Conservation (phyloP, 352 stramenopile genomes). For the Phytophthora kernoviae region DNA sequence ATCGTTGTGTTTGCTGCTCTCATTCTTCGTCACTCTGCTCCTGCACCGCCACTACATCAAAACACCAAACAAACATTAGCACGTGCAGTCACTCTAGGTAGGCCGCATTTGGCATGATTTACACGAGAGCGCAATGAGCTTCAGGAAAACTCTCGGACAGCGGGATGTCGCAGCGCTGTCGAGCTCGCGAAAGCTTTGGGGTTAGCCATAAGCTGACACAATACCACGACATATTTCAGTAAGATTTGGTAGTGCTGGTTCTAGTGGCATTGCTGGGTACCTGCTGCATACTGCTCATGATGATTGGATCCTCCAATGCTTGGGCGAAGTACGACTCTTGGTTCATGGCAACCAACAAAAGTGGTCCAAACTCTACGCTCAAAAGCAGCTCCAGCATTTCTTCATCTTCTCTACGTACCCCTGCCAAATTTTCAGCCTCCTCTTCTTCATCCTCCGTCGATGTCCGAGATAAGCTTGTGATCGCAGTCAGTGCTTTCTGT, state of each 20-base stretch:
- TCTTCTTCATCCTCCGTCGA: conserved; percentile 26
- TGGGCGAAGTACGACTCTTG: conserved; percentile 60
- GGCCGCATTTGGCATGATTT: conserved; percentile 5
- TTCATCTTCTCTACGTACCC: conserved; percentile 14
- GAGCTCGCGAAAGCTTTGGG: conserved; percentile 46
- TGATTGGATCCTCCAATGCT: conserved; percentile 49
- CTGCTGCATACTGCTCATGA: conserved; percentile 72
- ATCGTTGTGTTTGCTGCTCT: conserved; percentile 4
- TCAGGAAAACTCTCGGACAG: conserved; percentile 66
- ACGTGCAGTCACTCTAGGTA: background rate
- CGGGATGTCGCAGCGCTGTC: conserved; percentile 33
- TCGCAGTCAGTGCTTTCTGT: conserved; percentile 16
- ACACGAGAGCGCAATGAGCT: conserved; percentile 70
- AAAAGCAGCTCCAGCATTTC: conserved; percentile 52
- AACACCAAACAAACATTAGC: conserved; percentile 5
- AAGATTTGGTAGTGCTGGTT: too few relatives aligned
- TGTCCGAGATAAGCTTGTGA: conserved; percentile 23
- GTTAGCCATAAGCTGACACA: conserved; percentile 58
- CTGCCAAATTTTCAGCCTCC: background rate
- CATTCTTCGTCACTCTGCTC: conserved; percentile 29
- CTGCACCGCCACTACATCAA: conserved; percentile 28
- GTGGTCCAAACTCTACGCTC: conserved; percentile 48
- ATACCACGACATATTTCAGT: conserved; percentile 1
- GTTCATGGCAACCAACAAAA: conserved; percentile 66
- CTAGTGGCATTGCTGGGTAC: too few relatives aligned